phyloP scores from a whole-genome alignment of 2,329 filamentous ascomycete genomes.

The Ilyonectria sp. region DNA sequence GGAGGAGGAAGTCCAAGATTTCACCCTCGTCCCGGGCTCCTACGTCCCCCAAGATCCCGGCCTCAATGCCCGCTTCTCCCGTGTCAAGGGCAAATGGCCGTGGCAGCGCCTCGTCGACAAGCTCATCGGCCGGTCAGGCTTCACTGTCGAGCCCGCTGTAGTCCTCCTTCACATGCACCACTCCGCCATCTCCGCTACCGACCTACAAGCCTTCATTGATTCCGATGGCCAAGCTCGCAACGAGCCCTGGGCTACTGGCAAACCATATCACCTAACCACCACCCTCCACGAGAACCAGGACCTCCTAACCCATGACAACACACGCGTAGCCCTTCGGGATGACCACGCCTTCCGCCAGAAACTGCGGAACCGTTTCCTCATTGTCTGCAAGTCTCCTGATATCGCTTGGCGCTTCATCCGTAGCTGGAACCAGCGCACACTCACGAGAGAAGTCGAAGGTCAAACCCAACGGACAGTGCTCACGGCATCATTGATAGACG shows the following conservation, averaged over 20 bases:
- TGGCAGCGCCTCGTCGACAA: conserved; percentile 47
- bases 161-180: conserved; percentile 52
- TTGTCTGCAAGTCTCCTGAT: conserved; percentile 50
- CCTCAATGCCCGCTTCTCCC: conserved; percentile 36
- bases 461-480: conserved; percentile 41
- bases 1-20: conserved; percentile 45
- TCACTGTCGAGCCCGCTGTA: conserved; percentile 45
- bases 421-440: conserved; percentile 57
- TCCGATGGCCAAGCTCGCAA: conserved; percentile 30
- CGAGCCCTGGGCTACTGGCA: conserved; percentile 32
- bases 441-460: conserved; percentile 38
- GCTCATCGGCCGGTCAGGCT: conserved; percentile 42
- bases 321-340: conserved; percentile 22
- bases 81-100: conserved; percentile 39
- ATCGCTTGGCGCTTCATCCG: conserved; percentile 59
- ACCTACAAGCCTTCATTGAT: conserved; percentile 34
- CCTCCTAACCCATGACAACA: conserved; percentile 8
- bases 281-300: conserved; percentile 20
- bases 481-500: conserved; percentile 52
- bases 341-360: conserved; percentile 40
- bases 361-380: conserved; percentile 49
- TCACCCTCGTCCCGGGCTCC: conserved; percentile 50
- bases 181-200: conserved; percentile 47
- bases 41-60: conserved; percentile 33
- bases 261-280: conserved; percentile 32